phyloP scores from a whole-genome alignment of 1,284 basidiomycete species.

The Naganishia sp. region DNA sequence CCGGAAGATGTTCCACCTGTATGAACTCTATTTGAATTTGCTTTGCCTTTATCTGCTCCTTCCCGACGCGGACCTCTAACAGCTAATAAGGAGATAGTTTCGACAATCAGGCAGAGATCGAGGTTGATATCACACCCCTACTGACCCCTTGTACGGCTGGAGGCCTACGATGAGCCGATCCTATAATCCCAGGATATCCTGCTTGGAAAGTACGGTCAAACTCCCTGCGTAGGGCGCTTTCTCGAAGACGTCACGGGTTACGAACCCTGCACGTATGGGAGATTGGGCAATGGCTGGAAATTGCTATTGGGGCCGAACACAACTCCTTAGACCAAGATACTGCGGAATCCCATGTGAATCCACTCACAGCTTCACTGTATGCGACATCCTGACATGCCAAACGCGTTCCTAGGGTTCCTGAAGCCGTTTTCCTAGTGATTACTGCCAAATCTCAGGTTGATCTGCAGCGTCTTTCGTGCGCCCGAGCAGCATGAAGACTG shows the following conservation, averaged over 20 bases:
- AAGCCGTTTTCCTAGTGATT: no score
- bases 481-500: no score
- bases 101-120: no score
- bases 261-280: conserved; percentile 48
- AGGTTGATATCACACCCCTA: background rate
- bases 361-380: conserved; percentile 31
- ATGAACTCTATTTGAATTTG: conserved; percentile 84
- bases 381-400: conserved; percentile 22
- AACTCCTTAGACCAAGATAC: background rate
- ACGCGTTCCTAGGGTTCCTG: no score
- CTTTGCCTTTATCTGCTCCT: conserved; percentile 77
- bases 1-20: conserved; percentile 68
- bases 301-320: conserved; percentile 24
- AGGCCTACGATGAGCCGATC: conserved; percentile 37
- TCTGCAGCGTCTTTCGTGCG: no score
- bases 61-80: conserved; percentile 74
- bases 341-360: background rate
- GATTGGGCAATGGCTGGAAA: conserved; percentile 51
- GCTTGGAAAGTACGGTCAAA: background rate
- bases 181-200: conserved; percentile 51
- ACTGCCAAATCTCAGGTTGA: no score
- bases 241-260: background rate
- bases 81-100: conserved; percentile 56
- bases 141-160: conserved; percentile 46
- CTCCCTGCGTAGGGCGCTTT: background rate